Percentiles rank a stretch among this genome's conserved stretches.
phyloP scores from a whole-genome alignment of 2,329 filamentous ascomycete species.

The Biscogniauxia sp. region DNA sequence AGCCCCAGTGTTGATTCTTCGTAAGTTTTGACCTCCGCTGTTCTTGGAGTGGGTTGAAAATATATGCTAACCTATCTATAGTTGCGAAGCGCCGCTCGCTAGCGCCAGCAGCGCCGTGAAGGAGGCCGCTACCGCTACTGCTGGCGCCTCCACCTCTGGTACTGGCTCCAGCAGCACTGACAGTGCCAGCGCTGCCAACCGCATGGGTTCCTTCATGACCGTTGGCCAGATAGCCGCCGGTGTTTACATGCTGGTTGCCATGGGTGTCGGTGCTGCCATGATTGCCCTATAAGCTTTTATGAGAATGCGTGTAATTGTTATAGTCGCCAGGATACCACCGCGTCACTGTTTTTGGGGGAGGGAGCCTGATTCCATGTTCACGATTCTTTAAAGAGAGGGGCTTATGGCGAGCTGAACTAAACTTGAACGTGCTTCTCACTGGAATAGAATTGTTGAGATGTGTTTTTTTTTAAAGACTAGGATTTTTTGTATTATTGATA shows the following conservation, averaged over 20 bases:
- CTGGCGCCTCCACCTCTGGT: conserved; percentile 16
- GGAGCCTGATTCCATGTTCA: background rate
- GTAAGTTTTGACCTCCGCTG: conserved; percentile 17
- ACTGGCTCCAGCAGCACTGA: conserved; percentile 14
- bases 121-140: conserved; percentile 32
- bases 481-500: conserved; percentile 18
- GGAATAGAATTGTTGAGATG: conserved; percentile 11
- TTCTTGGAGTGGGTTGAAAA: background rate
- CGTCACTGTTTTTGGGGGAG: background rate
- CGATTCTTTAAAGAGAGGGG: background rate
- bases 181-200: conserved; percentile 32
- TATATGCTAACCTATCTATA: conserved; percentile 12
- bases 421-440: conserved; percentile 3
- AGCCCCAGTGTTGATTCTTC: conserved; percentile 19
- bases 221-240: conserved; percentile 49
- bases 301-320: conserved; percentile 5
- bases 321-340: background rate
- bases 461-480: conserved; percentile 11
- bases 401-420: background rate
- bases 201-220: conserved; percentile 40
- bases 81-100: conserved; percentile 46
- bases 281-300: conserved; percentile 46
- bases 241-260: conserved; percentile 51
- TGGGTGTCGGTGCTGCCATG: conserved; percentile 52
- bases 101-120: conserved; percentile 43